Conservation (phyloP, 1,284 basidiomycete species). For the Wallemia ichthyophaga region DNA sequence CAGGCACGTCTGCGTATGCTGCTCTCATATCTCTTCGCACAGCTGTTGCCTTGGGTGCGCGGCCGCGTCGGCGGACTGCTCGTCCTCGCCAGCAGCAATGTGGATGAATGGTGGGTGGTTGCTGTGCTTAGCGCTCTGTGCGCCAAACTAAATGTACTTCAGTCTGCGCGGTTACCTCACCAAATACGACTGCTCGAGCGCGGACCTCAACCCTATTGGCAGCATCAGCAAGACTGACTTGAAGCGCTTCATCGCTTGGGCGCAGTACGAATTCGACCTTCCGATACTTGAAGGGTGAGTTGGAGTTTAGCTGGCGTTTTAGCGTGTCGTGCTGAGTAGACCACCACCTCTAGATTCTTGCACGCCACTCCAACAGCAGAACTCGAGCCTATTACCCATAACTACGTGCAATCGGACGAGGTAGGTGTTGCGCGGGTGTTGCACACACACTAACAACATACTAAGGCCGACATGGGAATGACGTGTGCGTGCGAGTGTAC, state of each 20-base stretch:
- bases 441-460: not conserved
- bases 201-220: slow-evolving; percentile 94
- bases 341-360: slow-evolving; percentile 32
- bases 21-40: slow-evolving; percentile 86
- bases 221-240: slow-evolving; percentile 92
- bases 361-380: slow-evolving; percentile 81
- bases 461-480: slow-evolving; percentile 88
- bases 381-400: slow-evolving; percentile 75
- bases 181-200: slow-evolving; percentile 61
- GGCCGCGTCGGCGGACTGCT: slow-evolving; percentile 58
- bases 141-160: not conserved
- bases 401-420: slow-evolving; percentile 85
- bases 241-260: slow-evolving; percentile 78
- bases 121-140: not conserved
- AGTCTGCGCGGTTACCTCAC: slow-evolving; percentile 87
- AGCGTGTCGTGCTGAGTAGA: no score
- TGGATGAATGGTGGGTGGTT: slow-evolving; percentile 57
- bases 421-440: slow-evolving; percentile 17
- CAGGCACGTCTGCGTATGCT: slow-evolving; percentile 91
- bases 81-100: slow-evolving; percentile 86
- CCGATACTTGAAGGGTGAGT: slow-evolving; percentile 46
- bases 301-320: not conserved
- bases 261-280: slow-evolving; percentile 42
- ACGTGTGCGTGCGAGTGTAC: slow-evolving; percentile 31
- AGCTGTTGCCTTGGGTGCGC: slow-evolving; percentile 74